These are phyloP conservation scores for Uronychia setigera DNA, from an alignment of 73 alveolate species.

Conservation along the genomic window DNA sequence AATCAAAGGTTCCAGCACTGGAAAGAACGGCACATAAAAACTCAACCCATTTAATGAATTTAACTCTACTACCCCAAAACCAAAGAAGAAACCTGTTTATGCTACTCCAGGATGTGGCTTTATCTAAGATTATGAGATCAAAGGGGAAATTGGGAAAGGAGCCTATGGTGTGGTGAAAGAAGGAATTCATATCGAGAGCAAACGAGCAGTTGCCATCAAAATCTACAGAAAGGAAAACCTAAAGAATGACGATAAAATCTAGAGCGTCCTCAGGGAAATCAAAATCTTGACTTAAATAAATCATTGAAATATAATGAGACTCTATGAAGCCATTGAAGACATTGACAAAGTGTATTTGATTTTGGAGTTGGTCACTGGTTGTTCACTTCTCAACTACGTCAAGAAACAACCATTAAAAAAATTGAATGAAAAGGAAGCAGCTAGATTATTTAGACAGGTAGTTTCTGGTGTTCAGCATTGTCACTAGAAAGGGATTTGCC, in stretches of 20 bases:
- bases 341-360: constrained; percentile 74
- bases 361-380: constrained; percentile 86
- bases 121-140: constrained; percentile 42
- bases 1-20: too few relatives aligned
- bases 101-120: neutral
- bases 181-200: constrained; percentile 49
- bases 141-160: constrained; percentile 64
- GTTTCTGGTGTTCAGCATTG: constrained; percentile 63
- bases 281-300: constrained; percentile 48
- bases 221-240: constrained; percentile 64
- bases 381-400: constrained; percentile 55
- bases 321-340: constrained; percentile 84
- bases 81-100: too few relatives aligned
- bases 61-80: too few relatives aligned
- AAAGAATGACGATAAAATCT: constrained; percentile 48
- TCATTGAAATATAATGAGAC: constrained; percentile 61
- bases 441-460: constrained; percentile 74
- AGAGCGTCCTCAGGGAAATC: constrained; percentile 68
- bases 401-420: constrained; percentile 62
- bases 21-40: too few relatives aligned
- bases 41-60: too few relatives aligned
- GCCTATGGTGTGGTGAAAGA: constrained; percentile 72
- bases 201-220: constrained; percentile 68
- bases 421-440: constrained; percentile 77
- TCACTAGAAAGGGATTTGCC: constrained; percentile 62